phyloP scores from a whole-genome alignment of 352 stramenopile genomes.

The Pythium graminicola region DNA sequence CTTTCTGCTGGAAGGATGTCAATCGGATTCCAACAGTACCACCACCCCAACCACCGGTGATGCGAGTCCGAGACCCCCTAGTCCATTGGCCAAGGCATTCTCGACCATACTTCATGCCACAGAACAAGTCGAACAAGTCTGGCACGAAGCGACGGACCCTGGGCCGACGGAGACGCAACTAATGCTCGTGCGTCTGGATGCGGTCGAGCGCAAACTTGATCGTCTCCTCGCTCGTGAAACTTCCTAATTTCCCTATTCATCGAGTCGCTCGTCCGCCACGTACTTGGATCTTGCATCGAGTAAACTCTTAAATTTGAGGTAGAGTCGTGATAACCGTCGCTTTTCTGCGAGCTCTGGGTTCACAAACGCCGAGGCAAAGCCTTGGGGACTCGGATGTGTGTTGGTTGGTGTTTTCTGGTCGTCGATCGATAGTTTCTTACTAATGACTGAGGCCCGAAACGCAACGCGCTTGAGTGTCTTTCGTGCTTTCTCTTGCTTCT shows the following conservation, averaged over 20 bases:
- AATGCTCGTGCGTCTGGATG: slow-evolving; percentile 5
- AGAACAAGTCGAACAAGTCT: too few relatives aligned
- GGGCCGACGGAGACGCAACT: not conserved
- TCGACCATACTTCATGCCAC: not conserved
- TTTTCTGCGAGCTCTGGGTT: slow-evolving; percentile 49
- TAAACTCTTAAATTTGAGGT: slow-evolving; percentile 50
- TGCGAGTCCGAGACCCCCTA: too few relatives aligned
- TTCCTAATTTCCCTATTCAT: not conserved
- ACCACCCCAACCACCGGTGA: too few relatives aligned
- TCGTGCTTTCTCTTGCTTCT: slow-evolving; percentile 11
- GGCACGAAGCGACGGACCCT: too few relatives aligned
- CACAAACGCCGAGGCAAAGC: slow-evolving; percentile 4
- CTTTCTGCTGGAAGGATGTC: slow-evolving; percentile 12
- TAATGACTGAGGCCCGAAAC: slow-evolving; percentile 49
- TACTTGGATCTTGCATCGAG: slow-evolving; percentile 48
- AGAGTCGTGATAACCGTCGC: slow-evolving; percentile 51
- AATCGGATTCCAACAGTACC: too few relatives aligned
- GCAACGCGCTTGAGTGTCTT: slow-evolving; percentile 38
- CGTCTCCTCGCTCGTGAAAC: slow-evolving; percentile 7
- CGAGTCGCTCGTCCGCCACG: slow-evolving; percentile 16
- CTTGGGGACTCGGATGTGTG: too few relatives aligned
- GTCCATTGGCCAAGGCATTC: not conserved
- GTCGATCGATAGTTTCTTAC: slow-evolving; percentile 19
- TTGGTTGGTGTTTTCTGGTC: too few relatives aligned
- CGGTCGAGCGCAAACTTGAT: slow-evolving; percentile 24